Evolutionary conservation across 768 basidiomycete species (phyloP), one percentile per base, ranked within the genome.

Genomic region (Boletus subcaerulescens): DNA sequence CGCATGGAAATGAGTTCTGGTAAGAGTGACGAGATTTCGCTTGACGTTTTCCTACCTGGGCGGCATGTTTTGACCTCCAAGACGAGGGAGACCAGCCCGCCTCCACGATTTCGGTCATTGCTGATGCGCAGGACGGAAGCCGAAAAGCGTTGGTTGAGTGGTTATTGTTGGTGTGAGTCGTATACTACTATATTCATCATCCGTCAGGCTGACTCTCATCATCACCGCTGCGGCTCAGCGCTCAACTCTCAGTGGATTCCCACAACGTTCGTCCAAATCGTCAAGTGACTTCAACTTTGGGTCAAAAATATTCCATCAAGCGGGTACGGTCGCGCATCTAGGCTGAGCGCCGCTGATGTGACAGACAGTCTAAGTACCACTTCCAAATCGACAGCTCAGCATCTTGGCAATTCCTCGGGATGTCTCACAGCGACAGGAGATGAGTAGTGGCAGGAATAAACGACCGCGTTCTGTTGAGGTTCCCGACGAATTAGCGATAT

Each of bases 11-110:
- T 52, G 40, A 51, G 50, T 39, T 7, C 42, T 17, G 50, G 26
- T 20, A 36, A 26, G 24, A 32, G 38, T 52, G 40, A 47, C 33
- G 36, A 35, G 18, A 45, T 26, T 17, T 7, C 26, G 10, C 22
- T 20, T 43, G 32, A 51, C n/a, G 38, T 41, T 45, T 44, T 50
- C 72, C 55, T 46, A 87, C 87, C 80, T 95, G 93, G 8, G 89
- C 87, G 17, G 87, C 80, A 10, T 82, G 78, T 67, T 87, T 91
- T 17, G 76, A 74, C 69, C 78, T 85, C 94, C 94, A 98, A 1
- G 89, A 90, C 2, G 80, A 81, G 0, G 90, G 87, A 0, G 80
- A 72, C 94, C 94, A 95, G 5, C 4, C 44, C 1, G 50, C 26
- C 24, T 52, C 53, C 26, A 40, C 39, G 45, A 51, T 52, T 50